These are phyloP conservation scores for Saturnispora saitoi DNA, from an alignment of 805 yeast species.

Conservation along the genomic window DNA sequence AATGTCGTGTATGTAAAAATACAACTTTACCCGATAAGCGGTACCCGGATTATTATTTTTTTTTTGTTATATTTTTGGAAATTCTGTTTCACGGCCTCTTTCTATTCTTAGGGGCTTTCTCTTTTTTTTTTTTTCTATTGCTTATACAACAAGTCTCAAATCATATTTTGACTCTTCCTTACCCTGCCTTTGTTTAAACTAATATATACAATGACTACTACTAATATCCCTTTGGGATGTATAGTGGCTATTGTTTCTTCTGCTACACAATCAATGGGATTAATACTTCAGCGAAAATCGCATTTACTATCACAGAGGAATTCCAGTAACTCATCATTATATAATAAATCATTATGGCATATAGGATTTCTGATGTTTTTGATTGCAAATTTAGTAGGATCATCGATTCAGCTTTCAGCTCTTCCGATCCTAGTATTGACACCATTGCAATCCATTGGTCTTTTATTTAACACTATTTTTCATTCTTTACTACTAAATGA, in stretches of 20 bases:
- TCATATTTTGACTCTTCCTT: no score
- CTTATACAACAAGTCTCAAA: no score
- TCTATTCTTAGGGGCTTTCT: no score
- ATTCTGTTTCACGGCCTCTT: no score
- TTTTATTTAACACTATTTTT: slow-evolving; percentile 77
- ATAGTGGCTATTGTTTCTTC: slow-evolving; percentile 4
- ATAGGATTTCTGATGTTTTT: slow-evolving; percentile 65
- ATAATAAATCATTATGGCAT: slow-evolving; percentile 60
- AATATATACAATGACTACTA: background rate
- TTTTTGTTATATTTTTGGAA: no score
- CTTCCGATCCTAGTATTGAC: slow-evolving; percentile 72
- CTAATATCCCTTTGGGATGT: slow-evolving; percentile 4
- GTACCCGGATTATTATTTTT: background rate
- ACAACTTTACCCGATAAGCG: background rate
- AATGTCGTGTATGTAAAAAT: no score
- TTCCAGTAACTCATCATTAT: slow-evolving; percentile 21
- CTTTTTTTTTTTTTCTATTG: no score
- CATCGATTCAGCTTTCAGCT: slow-evolving; percentile 75
- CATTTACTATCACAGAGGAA: background rate
- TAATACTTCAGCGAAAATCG: slow-evolving; percentile 1
- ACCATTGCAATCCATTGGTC: slow-evolving; percentile 78
- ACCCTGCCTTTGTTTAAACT: background rate
- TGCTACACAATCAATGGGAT: slow-evolving; percentile 5
- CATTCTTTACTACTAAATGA: slow-evolving; percentile 64
- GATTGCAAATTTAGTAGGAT: slow-evolving; percentile 68